Percentiles rank a stretch among this genome's conserved stretches.
Evolutionary conservation across 2,329 filamentous ascomycete species (phyloP).

Genomic region (Penicillium sp.): DNA sequence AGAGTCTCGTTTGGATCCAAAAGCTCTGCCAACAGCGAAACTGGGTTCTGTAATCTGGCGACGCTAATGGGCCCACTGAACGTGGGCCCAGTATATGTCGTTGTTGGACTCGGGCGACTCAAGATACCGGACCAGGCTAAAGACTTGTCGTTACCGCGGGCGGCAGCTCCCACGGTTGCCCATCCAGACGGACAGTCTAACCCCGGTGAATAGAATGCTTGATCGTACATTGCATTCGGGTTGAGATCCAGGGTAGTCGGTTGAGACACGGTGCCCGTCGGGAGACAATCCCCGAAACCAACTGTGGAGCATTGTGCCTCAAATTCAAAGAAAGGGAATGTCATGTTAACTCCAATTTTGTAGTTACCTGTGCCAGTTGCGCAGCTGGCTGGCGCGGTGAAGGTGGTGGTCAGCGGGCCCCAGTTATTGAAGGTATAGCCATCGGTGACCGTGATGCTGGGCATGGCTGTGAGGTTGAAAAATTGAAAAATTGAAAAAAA

Average conservation of each 20-base stretch:
- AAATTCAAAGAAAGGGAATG: not conserved
- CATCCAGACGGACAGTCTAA: slow-evolving; percentile 19
- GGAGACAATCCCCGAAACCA: not conserved
- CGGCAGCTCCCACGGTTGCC: slow-evolving; percentile 9
- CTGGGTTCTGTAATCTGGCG: not conserved
- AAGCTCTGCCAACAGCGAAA: not conserved
- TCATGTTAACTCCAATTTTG: not conserved
- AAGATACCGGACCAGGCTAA: slow-evolving; percentile 5
- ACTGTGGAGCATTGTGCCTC: not conserved
- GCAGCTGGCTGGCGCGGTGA: slow-evolving; percentile 11
- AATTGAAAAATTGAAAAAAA: not conserved
- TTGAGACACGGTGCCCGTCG: not conserved
- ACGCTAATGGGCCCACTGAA: not conserved
- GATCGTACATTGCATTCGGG: not conserved
- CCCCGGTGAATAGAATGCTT: slow-evolving; percentile 14
- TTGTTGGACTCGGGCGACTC: not conserved
- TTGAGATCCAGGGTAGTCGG: not conserved
- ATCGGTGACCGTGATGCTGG: not conserved
- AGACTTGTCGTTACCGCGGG: not conserved
- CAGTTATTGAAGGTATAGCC: slow-evolving; percentile 11
- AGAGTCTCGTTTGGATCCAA: slow-evolving; percentile 8
- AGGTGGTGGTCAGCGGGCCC: slow-evolving; percentile 13
- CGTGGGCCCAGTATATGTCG: not conserved
- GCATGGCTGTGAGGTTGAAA: not conserved
- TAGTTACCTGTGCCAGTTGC: not conserved